Base-by-base conservation (phyloP, 1,284 basidiomycete genomes). In the Melampsora larici-populina region DNA sequence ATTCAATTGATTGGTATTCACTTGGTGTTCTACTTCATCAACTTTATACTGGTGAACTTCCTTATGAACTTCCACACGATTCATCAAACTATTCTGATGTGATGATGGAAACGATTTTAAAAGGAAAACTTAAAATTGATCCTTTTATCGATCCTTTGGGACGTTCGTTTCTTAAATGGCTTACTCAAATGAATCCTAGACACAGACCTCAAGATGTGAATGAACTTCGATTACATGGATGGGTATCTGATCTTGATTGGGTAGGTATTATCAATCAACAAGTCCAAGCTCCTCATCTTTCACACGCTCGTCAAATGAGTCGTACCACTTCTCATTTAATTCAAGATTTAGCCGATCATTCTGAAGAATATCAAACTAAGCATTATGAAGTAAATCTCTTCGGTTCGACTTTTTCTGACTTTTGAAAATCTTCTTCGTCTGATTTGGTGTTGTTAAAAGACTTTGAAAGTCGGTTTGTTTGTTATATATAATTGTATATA, bases 1-100 rank as follows among this genome's bases (percentile, higher is more conserved):
- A 71, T 69, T 81, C 81, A 58, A 79, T 78, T 21, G 82, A 82
- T 69, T 80, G 82, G 65, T 82, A 81, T 80, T 81, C 81, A 15
- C 55, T 60, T 24, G 55, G 55, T 7, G 29, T 60, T 15, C 18
- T 60, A 7, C 9, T 60, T 60, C 55, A 60, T 24, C 55, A 60
- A 26, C 55, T 60, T 60, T 29, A 60, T 18, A 60, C 21, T 15
- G 55, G 55, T 11, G 24, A 60, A 24, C 18, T 60, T 24, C 55
- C 55, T 60, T 60, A n/a, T 60, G 43, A 43, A 13, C 11, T 43
- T 15, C 55, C 55, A 60, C 1, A 8, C 24, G 9, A 15, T 29
- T 29, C 24, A 24, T 29, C 6, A 29, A 11, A 24, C 11, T 24
- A 60, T 29, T 24, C 55, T 60, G n/a, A 24, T 15, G 55, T 24